Evolutionary conservation across 129 eudicot genomes (phyloP).

Genomic region (carrot (Daucus carota)): DH1_v3.0 NC_030387.2:38156001-38156500

Average conservation of each 20-base stretch:
- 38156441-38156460: slow-evolving; percentile 70
- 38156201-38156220: too few species aligned
- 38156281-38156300: too few species aligned
- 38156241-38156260: too few species aligned
- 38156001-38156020: neutral
- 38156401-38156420: slow-evolving; percentile 67
- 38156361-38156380: slow-evolving; percentile 8
- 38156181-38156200: too few species aligned
- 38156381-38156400: slow-evolving; percentile 80
- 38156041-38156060: neutral
- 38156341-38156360: neutral
- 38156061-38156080: neutral
- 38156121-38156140: too few species aligned
- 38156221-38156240: too few species aligned
- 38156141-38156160: too few species aligned
- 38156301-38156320: too few species aligned
- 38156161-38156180: too few species aligned
- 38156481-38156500: slow-evolving; percentile 77
- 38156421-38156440: slow-evolving; percentile 98
- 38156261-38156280: too few species aligned
- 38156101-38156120: neutral
- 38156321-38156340: neutral
- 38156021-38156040: neutral
- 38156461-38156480: slow-evolving; percentile 57
- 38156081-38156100: neutral